A percentile compares a stretch with the other conserved stretches of the same genome.
Conservation (phyloP, 2,329 filamentous ascomycete species). For the Epichloe gansuensis region DNA sequence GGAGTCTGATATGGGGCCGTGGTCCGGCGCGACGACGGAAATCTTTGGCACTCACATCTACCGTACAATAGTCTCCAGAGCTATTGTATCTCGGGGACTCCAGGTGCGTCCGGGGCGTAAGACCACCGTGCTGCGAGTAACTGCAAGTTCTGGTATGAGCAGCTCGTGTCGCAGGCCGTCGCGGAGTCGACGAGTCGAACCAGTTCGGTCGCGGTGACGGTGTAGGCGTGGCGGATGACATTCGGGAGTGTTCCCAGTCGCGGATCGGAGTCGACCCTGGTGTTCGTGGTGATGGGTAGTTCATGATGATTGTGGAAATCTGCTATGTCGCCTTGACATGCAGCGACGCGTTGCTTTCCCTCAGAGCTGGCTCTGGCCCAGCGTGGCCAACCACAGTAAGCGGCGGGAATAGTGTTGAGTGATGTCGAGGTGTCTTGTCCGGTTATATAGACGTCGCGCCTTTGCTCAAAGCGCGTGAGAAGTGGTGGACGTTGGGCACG, state of each 20-base stretch:
- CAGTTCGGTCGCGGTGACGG: conserved; percentile 43
- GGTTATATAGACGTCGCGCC: neutral
- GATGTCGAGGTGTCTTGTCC: neutral
- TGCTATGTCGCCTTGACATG: conserved; percentile 22
- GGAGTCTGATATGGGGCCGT: conserved; percentile 21
- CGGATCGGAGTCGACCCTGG: conserved; percentile 35
- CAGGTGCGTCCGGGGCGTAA: conserved; percentile 33
- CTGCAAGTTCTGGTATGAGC: conserved; percentile 25
- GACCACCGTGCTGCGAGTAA: conserved; percentile 23
- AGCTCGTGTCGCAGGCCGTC: conserved; percentile 42
- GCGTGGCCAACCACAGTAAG: conserved; percentile 8
- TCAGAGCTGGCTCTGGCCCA: conserved; percentile 1
- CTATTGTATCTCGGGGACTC: conserved; percentile 52
- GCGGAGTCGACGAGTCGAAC: conserved; percentile 35
- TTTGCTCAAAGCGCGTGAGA: conserved; percentile 12
- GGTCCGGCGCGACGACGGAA: conserved; percentile 32
- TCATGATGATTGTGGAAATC: conserved; percentile 27
- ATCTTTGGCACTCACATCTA: conserved; percentile 51
- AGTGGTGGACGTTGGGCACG: conserved; percentile 35
- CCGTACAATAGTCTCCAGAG: conserved; percentile 50
- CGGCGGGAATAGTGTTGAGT: neutral
- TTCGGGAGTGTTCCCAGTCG: conserved; percentile 41
- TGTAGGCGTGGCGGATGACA: conserved; percentile 43
- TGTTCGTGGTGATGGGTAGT: conserved; percentile 27
- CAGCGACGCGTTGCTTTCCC: conserved; percentile 1